phyloP scores from a whole-genome alignment of 768 basidiomycete genomes.

The Auricularia heimuer region DNA sequence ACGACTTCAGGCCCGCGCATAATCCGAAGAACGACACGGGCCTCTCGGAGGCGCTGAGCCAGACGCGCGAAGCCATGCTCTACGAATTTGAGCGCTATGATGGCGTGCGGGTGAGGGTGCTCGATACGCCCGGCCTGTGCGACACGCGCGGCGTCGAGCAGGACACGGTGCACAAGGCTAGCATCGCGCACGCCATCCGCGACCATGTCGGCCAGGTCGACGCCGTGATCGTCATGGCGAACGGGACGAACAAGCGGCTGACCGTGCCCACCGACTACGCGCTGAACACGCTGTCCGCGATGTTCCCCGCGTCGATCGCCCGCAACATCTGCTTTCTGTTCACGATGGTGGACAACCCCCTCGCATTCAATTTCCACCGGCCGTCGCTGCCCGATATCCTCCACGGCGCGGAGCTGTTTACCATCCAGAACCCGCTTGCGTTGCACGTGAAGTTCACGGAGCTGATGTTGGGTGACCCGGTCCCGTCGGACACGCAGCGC shows the following conservation, averaged over 20 bases:
- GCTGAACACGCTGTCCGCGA: constrained; percentile 14
- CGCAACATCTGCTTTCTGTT: constrained; percentile 21
- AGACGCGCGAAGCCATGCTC: constrained; percentile 5
- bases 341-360: constrained; percentile 12
- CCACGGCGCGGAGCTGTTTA: neutral
- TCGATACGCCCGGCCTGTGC: constrained; percentile 23
- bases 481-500: neutral
- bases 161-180: constrained; percentile 18
- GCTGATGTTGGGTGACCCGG: neutral
- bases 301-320: constrained; percentile 18
- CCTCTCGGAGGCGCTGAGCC: neutral
- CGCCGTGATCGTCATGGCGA: constrained; percentile 22
- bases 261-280: constrained; percentile 19
- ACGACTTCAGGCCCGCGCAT: neutral
- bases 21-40: neutral
- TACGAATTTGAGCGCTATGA: constrained; percentile 6
- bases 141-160: constrained; percentile 21
- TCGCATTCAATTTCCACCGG: constrained; percentile 15
- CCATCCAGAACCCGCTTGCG: constrained; percentile 3
- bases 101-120: constrained; percentile 10
- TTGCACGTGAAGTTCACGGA: neutral
- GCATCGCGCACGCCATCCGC: constrained; percentile 18
- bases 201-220: constrained; percentile 14
- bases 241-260: constrained; percentile 19
- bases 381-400: constrained; percentile 12